Percentiles rank a stretch among this genome's conserved stretches.
phyloP scores from a whole-genome alignment of 2,329 filamentous ascomycete species.

The Triangularia verruculosa region DNA sequence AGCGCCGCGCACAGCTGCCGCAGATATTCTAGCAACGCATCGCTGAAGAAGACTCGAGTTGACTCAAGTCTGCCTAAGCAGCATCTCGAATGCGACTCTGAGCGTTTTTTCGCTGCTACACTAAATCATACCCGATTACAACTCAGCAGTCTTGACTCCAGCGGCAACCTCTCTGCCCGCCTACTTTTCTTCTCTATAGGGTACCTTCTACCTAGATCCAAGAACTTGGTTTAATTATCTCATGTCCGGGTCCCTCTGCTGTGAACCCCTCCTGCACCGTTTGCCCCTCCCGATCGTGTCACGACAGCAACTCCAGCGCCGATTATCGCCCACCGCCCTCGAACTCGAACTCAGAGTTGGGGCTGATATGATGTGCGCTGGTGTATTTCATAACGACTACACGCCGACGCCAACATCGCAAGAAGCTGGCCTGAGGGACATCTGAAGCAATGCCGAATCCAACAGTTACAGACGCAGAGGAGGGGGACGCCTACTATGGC shows the following conservation, averaged over 20 bases:
- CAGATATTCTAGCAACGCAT: conserved; percentile 15
- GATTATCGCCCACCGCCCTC: conserved; percentile 6
- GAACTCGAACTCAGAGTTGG: background rate
- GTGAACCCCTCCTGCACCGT: background rate
- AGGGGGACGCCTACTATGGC: conserved; percentile 52
- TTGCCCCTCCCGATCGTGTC: conserved; percentile 4
- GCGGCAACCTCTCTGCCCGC: background rate
- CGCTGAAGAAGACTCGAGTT: conserved; percentile 5
- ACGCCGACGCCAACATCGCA: background rate
- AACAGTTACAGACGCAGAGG: conserved; percentile 23
- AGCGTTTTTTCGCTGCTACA: background rate
- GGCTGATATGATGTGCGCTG: conserved; percentile 7
- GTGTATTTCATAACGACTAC: conserved; percentile 1
- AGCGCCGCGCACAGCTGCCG: conserved; percentile 20
- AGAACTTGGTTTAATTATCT: background rate
- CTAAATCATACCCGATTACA: background rate
- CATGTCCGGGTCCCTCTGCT: background rate
- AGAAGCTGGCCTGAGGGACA: conserved; percentile 13
- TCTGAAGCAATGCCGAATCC: conserved; percentile 29
- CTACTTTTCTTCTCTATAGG: background rate
- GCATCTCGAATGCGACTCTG: background rate
- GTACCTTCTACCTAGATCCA: background rate
- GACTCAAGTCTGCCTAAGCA: conserved; percentile 20
- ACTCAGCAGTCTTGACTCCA: background rate
- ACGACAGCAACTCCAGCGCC: conserved; percentile 6